Conservation (phyloP, 2,329 filamentous ascomycete genomes). For the Trichoderma hamatum region DNA sequence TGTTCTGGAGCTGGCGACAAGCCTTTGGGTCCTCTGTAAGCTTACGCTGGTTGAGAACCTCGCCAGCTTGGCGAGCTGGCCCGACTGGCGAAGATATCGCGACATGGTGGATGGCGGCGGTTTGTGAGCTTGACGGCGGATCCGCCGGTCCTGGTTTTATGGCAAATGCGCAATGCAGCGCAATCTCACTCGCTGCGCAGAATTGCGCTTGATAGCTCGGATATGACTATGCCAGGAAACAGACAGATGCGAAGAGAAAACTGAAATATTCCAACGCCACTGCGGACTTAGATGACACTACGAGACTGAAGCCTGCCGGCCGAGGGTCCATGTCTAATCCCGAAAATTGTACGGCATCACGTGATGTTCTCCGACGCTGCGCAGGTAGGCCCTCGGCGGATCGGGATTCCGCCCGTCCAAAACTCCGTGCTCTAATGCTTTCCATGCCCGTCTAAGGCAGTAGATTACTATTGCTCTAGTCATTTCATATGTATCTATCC, state of each 20-base stretch:
- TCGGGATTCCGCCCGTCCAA: slow-evolving; percentile 11
- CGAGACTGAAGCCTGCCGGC: slow-evolving; percentile 27
- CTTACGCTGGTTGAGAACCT: slow-evolving; percentile 58
- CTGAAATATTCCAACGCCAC: slow-evolving; percentile 26
- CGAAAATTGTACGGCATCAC: slow-evolving; percentile 40
- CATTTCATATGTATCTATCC: background rate
- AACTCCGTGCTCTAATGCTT: slow-evolving; percentile 1
- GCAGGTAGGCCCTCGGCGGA: slow-evolving; percentile 13
- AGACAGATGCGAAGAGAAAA: slow-evolving; percentile 19
- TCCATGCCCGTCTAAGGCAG: background rate
- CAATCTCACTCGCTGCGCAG: slow-evolving; percentile 41
- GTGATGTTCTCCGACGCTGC: slow-evolving; percentile 30
- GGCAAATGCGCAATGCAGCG: slow-evolving; percentile 31
- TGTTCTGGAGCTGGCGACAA: slow-evolving; percentile 38
- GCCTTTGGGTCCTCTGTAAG: slow-evolving; percentile 50
- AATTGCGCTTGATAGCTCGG: slow-evolving; percentile 29
- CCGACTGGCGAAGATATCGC: slow-evolving; percentile 66
- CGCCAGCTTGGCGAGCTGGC: slow-evolving; percentile 65
- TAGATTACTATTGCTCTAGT: background rate
- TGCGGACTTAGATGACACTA: slow-evolving; percentile 28
- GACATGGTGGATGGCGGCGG: slow-evolving; percentile 56
- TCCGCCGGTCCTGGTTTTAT: slow-evolving; percentile 39
- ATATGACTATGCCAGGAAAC: slow-evolving; percentile 5
- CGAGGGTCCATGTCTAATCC: slow-evolving; percentile 30
- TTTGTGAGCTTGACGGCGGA: slow-evolving; percentile 38